Evolutionary conservation across 1,284 basidiomycete species (phyloP).

Genomic region (Cryptococcus floricola): DNA sequence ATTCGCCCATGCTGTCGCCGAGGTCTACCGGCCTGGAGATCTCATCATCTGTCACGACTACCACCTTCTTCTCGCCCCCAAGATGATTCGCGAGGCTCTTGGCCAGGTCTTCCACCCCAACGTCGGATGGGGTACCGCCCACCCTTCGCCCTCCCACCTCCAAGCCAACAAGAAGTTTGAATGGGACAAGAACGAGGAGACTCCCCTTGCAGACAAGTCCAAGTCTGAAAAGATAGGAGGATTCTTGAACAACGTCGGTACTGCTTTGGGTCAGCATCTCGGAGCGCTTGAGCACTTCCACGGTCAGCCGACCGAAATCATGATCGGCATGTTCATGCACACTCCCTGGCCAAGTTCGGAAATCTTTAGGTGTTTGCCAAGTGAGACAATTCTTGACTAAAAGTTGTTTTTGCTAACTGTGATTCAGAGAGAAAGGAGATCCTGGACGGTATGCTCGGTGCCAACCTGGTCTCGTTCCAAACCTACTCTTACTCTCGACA

Average conservation of each 20-base stretch:
- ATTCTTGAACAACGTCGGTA: slow-evolving; percentile 28
- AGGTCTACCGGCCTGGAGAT: slow-evolving; percentile 80
- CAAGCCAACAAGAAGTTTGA: slow-evolving; percentile 31
- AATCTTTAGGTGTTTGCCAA: slow-evolving; percentile 88
- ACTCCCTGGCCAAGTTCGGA: slow-evolving; percentile 97
- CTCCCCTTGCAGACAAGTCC: slow-evolving; percentile 8
- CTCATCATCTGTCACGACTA: slow-evolving; percentile 89
- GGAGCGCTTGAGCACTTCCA: slow-evolving; percentile 17
- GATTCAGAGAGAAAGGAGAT: slow-evolving; percentile 76
- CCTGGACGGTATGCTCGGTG: slow-evolving; percentile 95
- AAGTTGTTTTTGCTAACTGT: not conserved
- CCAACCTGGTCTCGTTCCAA: slow-evolving; percentile 94
- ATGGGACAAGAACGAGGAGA: slow-evolving; percentile 25
- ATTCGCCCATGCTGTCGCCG: slow-evolving; percentile 73
- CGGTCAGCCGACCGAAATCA: slow-evolving; percentile 36
- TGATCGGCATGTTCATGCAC: slow-evolving; percentile 91
- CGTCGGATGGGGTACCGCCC: slow-evolving; percentile 20
- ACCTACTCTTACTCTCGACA: slow-evolving; percentile 97
- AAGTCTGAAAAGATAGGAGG: slow-evolving; percentile 23
- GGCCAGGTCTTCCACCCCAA: slow-evolving; percentile 57
- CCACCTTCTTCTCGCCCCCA: slow-evolving; percentile 86
- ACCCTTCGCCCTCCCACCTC: slow-evolving; percentile 25
- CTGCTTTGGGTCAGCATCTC: slow-evolving; percentile 26
- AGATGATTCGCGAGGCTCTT: slow-evolving; percentile 71
- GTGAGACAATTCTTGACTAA: slow-evolving; percentile 51